Conservation (phyloP, 345 rosid genomes). For the Euphorbia tirucalli region DNA sequence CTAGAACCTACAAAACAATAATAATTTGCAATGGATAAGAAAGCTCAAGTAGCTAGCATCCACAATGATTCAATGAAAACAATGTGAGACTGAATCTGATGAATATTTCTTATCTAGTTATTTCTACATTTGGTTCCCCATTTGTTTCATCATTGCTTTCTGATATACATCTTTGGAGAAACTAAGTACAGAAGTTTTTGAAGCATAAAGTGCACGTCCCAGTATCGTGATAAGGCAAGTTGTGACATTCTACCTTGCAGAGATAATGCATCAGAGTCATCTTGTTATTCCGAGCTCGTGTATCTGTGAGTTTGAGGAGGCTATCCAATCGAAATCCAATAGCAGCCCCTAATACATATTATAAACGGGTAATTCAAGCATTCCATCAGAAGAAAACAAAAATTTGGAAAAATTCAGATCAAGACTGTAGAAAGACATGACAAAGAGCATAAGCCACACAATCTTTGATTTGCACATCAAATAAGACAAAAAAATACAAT, state of each 20-base stretch:
- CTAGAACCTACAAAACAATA: conserved; percentile 19
- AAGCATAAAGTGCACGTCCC: no score
- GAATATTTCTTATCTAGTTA: no score
- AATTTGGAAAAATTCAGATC: no score
- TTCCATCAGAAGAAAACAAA: background rate
- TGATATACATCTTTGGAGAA: background rate
- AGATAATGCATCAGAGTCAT: conserved; percentile 95
- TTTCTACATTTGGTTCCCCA: background rate
- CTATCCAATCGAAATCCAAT: conserved; percentile 87
- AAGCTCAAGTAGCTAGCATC: background rate
- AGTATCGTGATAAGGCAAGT: background rate
- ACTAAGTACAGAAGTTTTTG: no score
- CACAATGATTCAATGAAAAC: no score
- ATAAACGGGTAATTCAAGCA: background rate
- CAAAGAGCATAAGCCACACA: no score
- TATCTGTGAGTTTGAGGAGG: conserved; percentile 86
- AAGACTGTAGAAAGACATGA: background rate
- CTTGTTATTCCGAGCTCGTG: conserved; percentile 72
- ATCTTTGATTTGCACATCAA: no score
- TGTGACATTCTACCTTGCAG: conserved; percentile 56
- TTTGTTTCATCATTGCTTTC: conserved; percentile 2
- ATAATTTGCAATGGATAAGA: background rate
- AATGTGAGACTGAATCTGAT: no score
- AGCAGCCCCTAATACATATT: conserved; percentile 61
- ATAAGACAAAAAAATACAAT: no score